phyloP scores from a whole-genome alignment of 2,329 filamentous ascomycete genomes.

The Akanthomyces dipterigenus region DNA sequence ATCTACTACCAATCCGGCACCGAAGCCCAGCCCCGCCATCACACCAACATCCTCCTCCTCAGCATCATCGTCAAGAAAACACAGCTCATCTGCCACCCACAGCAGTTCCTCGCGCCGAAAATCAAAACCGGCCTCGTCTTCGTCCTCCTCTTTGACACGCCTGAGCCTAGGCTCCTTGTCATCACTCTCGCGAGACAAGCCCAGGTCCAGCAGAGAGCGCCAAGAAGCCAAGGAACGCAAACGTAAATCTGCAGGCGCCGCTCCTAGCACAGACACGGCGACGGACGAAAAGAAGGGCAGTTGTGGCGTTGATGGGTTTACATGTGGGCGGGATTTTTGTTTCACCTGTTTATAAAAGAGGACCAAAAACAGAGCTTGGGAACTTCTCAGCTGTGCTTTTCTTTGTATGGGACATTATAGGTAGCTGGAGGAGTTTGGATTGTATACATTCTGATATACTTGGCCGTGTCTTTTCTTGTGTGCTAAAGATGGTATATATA shows the following conservation, averaged over 20 bases:
- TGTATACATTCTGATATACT: slow-evolving; percentile 2
- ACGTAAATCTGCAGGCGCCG: background rate
- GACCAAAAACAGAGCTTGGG: background rate
- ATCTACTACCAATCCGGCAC: background rate
- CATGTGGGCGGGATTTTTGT: slow-evolving; percentile 52
- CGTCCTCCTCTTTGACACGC: background rate
- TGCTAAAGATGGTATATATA: background rate
- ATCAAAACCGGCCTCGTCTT: background rate
- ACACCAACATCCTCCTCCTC: background rate
- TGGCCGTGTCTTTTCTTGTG: background rate
- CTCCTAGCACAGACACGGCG: background rate
- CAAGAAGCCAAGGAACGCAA: slow-evolving; percentile 6
- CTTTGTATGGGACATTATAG: background rate
- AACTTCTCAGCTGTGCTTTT: background rate
- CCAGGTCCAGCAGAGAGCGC: background rate
- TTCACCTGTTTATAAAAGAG: slow-evolving; percentile 43
- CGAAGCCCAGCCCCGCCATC: background rate
- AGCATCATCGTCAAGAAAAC: background rate
- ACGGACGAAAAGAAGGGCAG: slow-evolving; percentile 35
- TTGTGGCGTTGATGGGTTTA: slow-evolving; percentile 50
- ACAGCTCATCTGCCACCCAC: background rate
- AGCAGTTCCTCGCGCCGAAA: background rate
- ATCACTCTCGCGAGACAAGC: slow-evolving; percentile 1
- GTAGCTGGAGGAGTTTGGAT: background rate
- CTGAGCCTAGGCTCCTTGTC: slow-evolving; percentile 3